These are phyloP conservation scores for Cyclocybe aegerita DNA, from an alignment of 768 basidiomycete genomes.

Conservation along the genomic window DNA sequence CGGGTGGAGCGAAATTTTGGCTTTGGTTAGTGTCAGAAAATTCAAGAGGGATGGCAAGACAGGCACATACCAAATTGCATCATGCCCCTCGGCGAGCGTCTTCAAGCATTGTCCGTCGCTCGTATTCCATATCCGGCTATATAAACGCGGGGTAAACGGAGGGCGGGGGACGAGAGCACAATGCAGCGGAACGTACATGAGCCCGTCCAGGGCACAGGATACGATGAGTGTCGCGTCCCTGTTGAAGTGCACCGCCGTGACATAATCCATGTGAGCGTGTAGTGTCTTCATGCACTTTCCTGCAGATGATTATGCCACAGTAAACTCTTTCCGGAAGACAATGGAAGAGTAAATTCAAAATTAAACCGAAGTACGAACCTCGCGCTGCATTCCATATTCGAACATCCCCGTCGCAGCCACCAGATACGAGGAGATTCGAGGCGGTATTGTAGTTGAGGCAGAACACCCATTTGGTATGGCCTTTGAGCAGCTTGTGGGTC, in stretches of 20 bases:
- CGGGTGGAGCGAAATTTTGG: not conserved
- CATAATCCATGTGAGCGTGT: constrained; percentile 92
- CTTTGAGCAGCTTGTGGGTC: constrained; percentile 69
- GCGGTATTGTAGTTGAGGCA: constrained; percentile 90
- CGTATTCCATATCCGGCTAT: constrained; percentile 94
- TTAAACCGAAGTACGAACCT: constrained; percentile 44
- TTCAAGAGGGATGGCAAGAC: not conserved
- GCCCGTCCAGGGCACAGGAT: constrained; percentile 87
- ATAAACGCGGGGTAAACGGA: constrained; percentile 4
- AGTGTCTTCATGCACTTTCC: constrained; percentile 85
- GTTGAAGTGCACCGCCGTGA: constrained; percentile 94
- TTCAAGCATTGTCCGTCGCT: constrained; percentile 93
- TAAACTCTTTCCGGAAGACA: not conserved
- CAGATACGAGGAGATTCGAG: constrained; percentile 87
- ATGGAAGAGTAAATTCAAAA: constrained; percentile 6
- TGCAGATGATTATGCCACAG: constrained; percentile 22
- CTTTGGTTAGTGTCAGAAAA: not conserved
- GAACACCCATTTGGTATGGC: constrained; percentile 88
- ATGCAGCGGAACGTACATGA: constrained; percentile 66
- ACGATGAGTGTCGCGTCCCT: constrained; percentile 89
- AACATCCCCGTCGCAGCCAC: constrained; percentile 90
- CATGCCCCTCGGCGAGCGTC: constrained; percentile 88
- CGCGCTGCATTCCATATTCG: constrained; percentile 87
- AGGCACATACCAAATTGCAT: constrained; percentile 69
- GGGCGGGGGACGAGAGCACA: not conserved